Conservation (phyloP, 2,329 filamentous ascomycete genomes). For the Colletotrichum chlorophyti region DNA sequence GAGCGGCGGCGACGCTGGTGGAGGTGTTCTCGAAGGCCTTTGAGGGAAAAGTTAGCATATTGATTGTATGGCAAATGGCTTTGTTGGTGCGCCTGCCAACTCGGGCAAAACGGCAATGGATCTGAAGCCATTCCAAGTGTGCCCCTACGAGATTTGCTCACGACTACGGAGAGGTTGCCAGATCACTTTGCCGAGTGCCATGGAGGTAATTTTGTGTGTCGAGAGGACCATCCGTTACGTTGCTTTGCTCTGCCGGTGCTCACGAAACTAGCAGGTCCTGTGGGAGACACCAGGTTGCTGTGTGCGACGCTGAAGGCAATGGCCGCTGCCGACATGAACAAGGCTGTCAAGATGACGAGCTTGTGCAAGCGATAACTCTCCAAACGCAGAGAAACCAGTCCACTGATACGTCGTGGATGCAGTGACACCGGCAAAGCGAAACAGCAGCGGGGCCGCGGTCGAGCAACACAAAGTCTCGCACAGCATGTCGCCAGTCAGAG, state of each 20-base stretch:
- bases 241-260: too few relatives aligned
- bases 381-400: neutral
- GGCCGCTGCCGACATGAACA: too few relatives aligned
- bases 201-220: neutral
- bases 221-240: neutral
- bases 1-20: slow-evolving; percentile 94
- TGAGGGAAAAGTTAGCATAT: slow-evolving; percentile 41
- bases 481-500: neutral
- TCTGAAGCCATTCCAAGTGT: neutral
- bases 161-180: too few relatives aligned
- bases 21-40: slow-evolving; percentile 99
- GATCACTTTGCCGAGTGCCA: neutral
- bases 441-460: neutral
- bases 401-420: neutral
- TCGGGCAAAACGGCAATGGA: neutral
- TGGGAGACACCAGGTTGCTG: too few relatives aligned
- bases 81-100: too few relatives aligned
- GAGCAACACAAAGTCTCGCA: neutral
- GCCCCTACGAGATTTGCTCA: neutral
- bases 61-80: slow-evolving; percentile 3
- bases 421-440: neutral
- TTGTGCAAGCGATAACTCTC: neutral
- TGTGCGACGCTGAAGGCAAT: too few relatives aligned
- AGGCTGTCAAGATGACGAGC: too few relatives aligned
- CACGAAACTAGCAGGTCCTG: too few relatives aligned